Evolutionary conservation across 805 yeast species (phyloP).

Genomic region (Candida tammaniensis): DNA sequence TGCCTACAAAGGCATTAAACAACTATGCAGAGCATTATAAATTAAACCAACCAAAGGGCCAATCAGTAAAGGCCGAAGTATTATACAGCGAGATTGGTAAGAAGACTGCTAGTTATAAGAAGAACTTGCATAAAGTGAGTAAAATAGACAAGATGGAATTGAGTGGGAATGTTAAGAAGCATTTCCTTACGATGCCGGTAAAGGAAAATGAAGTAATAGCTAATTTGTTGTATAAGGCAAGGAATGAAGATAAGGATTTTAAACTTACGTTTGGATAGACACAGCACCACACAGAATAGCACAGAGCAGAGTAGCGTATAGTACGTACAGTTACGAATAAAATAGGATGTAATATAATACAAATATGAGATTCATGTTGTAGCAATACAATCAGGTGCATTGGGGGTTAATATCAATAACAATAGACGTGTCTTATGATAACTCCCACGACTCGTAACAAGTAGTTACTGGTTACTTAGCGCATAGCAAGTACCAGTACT

Average conservation of each 20-base stretch:
- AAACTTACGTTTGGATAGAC: constrained; percentile 35
- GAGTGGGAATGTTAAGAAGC: constrained; percentile 61
- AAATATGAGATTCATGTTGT: background rate
- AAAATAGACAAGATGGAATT: constrained; percentile 57
- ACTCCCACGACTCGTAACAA: too few species aligned
- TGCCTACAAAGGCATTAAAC: constrained; percentile 63
- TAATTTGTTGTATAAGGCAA: constrained; percentile 82
- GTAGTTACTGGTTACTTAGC: too few species aligned
- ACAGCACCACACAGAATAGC: background rate
- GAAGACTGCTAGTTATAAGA: constrained; percentile 48
- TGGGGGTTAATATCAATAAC: too few species aligned
- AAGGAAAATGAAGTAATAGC: constrained; percentile 86
- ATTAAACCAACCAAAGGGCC: constrained; percentile 55
- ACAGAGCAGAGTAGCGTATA: background rate
- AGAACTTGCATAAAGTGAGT: constrained; percentile 22
- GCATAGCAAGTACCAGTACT: too few species aligned
- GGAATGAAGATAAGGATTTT: constrained; percentile 56
- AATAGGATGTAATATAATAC: too few species aligned
- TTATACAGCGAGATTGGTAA: constrained; percentile 72
- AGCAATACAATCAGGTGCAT: background rate
- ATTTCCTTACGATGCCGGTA: constrained; percentile 55
- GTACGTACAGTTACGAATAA: too few species aligned
- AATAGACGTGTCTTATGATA: too few species aligned
- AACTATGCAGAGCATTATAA: constrained; percentile 63
- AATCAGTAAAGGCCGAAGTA: constrained; percentile 66